phyloP scores from a whole-genome alignment of 2,329 filamentous ascomycete species.

The Sordariomycetes sp. region DNA sequence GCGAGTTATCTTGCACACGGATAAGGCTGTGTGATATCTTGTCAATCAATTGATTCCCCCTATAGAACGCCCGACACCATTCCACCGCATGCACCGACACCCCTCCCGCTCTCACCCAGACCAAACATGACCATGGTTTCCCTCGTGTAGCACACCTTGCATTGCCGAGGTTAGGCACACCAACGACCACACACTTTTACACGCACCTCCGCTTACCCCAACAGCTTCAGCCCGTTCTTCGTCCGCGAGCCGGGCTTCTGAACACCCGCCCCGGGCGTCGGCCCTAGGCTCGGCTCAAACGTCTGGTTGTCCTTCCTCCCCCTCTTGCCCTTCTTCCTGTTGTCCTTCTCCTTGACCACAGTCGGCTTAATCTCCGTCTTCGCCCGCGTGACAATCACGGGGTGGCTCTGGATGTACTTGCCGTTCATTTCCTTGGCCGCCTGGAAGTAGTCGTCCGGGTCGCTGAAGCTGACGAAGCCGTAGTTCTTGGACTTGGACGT shows the following conservation, averaged over 20 bases:
- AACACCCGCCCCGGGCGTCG: slow-evolving; percentile 35
- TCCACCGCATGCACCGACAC: neutral
- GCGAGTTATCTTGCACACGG: too few species aligned
- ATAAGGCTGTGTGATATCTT: neutral
- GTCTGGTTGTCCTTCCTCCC: slow-evolving; percentile 21
- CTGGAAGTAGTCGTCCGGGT: slow-evolving; percentile 92
- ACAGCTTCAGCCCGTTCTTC: slow-evolving; percentile 48
- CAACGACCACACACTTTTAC: neutral
- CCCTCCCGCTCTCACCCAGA: neutral
- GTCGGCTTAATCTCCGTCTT: slow-evolving; percentile 82
- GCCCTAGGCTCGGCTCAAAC: slow-evolving; percentile 38
- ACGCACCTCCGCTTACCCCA: slow-evolving; percentile 31
- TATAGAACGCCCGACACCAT: neutral
- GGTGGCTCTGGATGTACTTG: slow-evolving; percentile 97
- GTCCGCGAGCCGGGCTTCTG: slow-evolving; percentile 53
- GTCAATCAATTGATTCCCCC: neutral
- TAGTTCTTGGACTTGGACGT: slow-evolving; percentile 94
- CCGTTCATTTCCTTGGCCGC: slow-evolving; percentile 97
- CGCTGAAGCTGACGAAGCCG: slow-evolving; percentile 90
- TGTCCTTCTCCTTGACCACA: slow-evolving; percentile 47
- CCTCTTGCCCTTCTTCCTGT: slow-evolving; percentile 17
- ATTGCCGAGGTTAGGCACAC: neutral
- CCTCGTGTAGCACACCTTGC: neutral
- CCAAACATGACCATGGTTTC: neutral
- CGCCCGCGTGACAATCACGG: slow-evolving; percentile 73